Conservation (phyloP, 2,329 filamentous ascomycete species). For the Calonectria leucothoes region DNA sequence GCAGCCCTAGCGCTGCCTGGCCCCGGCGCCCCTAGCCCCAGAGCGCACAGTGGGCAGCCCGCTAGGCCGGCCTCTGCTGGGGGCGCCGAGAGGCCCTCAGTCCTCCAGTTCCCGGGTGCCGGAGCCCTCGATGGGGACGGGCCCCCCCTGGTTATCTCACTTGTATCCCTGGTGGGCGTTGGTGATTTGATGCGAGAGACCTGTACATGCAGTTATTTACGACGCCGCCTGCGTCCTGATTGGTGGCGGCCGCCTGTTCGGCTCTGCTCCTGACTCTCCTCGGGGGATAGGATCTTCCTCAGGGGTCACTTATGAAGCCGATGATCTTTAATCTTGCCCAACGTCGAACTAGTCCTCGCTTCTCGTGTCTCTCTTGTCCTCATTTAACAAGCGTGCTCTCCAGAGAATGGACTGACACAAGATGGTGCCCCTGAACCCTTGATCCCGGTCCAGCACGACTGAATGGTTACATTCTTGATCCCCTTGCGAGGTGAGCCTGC, state of each 20-base stretch:
- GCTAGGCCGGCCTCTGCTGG: background rate
- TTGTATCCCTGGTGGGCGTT: background rate
- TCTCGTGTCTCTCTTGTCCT: conserved; percentile 5
- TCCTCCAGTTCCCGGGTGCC: conserved; percentile 12
- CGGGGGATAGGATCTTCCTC: background rate
- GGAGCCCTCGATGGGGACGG: conserved; percentile 4
- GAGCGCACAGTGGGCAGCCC: background rate
- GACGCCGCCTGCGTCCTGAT: background rate
- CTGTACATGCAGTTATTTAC: background rate
- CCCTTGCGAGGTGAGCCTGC: background rate
- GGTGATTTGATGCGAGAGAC: background rate
- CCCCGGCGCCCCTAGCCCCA: background rate
- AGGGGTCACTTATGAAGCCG: background rate
- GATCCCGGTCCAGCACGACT: conserved; percentile 11
- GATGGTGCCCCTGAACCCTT: background rate
- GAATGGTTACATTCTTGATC: conserved; percentile 14
- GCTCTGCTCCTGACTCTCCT: conserved; percentile 1
- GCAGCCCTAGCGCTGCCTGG: conserved; percentile 5
- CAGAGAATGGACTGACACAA: conserved; percentile 11
- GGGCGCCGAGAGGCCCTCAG: background rate
- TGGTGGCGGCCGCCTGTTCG: background rate
- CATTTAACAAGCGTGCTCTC: background rate
- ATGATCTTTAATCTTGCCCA: conserved; percentile 8
- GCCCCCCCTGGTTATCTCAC: conserved; percentile 18
- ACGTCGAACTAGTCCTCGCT: conserved; percentile 3